Evolutionary conservation across 495 filamentous ascomycete species (phyloP).

Genomic region (Viridothelium virens): DNA sequence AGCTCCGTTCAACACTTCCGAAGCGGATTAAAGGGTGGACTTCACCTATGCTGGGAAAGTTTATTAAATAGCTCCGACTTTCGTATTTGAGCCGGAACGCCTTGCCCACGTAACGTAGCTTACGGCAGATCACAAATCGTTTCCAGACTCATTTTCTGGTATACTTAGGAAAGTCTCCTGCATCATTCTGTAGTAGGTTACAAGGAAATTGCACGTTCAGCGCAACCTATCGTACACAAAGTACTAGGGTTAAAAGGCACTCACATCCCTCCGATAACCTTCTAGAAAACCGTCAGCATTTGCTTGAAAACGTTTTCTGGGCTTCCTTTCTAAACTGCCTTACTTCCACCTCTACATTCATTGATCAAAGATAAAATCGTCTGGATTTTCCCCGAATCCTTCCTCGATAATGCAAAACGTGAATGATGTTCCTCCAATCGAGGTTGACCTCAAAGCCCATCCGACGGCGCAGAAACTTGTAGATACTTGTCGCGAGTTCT

Average conservation of each 20-base stretch:
- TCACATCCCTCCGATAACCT: background rate
- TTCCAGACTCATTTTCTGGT: background rate
- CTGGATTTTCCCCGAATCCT: background rate
- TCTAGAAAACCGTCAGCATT: background rate
- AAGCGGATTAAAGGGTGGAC: background rate
- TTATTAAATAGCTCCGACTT: background rate
- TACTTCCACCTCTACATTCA: no score
- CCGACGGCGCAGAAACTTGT: constrained; percentile 39
- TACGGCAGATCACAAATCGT: background rate
- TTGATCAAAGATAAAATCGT: background rate
- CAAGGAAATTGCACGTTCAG: background rate
- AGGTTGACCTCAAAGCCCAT: constrained; percentile 24
- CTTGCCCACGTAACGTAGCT: background rate
- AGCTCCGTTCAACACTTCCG: background rate
- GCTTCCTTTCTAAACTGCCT: no score
- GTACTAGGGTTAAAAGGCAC: background rate
- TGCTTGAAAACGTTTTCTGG: background rate
- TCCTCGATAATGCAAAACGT: constrained; percentile 3
- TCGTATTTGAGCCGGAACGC: background rate
- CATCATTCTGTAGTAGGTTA: background rate
- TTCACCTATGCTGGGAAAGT: background rate
- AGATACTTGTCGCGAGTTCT: constrained; percentile 35
- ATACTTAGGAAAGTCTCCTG: background rate
- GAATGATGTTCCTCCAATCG: constrained; percentile 11
- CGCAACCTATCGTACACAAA: background rate